Evolutionary conservation across 805 yeast genomes (phyloP).

Genomic region (Ogataea corticis): DNA sequence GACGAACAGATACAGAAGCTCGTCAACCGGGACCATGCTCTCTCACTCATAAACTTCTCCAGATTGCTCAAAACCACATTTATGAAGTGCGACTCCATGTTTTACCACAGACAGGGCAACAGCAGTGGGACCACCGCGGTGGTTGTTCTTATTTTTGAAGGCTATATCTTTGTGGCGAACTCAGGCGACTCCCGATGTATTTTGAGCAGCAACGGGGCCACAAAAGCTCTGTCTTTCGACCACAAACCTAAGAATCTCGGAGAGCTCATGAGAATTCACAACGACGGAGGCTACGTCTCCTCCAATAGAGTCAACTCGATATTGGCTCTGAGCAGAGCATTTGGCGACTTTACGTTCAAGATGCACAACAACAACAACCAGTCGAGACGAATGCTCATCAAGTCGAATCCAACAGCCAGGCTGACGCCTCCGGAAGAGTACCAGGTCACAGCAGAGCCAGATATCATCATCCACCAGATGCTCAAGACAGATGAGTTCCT

Average conservation of each 20-base stretch:
- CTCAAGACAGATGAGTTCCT: slow-evolving; percentile 61
- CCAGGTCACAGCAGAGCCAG: slow-evolving; percentile 80
- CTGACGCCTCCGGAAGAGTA: slow-evolving; percentile 64
- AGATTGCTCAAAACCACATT: slow-evolving; percentile 43
- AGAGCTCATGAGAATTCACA: slow-evolving; percentile 55
- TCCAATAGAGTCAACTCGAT: slow-evolving; percentile 61
- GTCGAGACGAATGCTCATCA: slow-evolving; percentile 23
- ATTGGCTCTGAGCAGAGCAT: slow-evolving; percentile 57
- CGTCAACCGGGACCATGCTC: slow-evolving; percentile 13
- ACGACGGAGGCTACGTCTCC: slow-evolving; percentile 62
- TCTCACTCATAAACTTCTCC: slow-evolving; percentile 29
- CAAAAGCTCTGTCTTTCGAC: slow-evolving; percentile 66
- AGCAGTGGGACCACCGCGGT: slow-evolving; percentile 57
- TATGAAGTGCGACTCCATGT: slow-evolving; percentile 44
- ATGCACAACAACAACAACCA: slow-evolving; percentile 30
- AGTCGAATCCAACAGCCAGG: slow-evolving; percentile 26
- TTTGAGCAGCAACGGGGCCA: slow-evolving; percentile 49
- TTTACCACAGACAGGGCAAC: slow-evolving; percentile 39
- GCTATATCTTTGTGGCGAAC: slow-evolving; percentile 56
- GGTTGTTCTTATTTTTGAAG: slow-evolving; percentile 44
- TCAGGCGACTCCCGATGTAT: slow-evolving; percentile 78
- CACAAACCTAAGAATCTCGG: slow-evolving; percentile 62
- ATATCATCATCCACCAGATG: slow-evolving; percentile 55
- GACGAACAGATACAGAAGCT: slow-evolving; percentile 17
- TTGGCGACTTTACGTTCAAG: slow-evolving; percentile 67